Evolutionary conservation across 768 basidiomycete species (phyloP).

Genomic region (Nidularia sp.): DNA sequence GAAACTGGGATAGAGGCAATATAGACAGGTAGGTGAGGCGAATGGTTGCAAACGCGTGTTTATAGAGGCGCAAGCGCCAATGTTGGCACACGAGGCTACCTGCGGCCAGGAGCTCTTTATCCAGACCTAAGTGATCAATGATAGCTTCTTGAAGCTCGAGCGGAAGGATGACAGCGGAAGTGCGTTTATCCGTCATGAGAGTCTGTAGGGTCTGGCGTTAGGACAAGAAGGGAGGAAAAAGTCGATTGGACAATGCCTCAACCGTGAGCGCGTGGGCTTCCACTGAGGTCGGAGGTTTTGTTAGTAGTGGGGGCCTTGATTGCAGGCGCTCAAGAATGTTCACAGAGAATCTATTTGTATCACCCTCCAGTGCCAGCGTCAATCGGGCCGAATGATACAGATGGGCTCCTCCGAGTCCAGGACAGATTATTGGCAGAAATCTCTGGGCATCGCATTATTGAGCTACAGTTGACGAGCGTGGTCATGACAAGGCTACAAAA

Average conservation of each 20-base stretch:
- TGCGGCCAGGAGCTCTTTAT: slow-evolving; percentile 7
- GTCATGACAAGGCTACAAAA: too few species aligned
- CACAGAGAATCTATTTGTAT: too few species aligned
- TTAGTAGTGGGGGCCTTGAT: too few species aligned
- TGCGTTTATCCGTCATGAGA: not conserved
- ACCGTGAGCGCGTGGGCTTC: not conserved
- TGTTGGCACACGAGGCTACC: slow-evolving; percentile 14
- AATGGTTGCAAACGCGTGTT: slow-evolving; percentile 12
- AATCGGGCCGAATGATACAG: too few species aligned
- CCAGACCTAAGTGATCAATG: slow-evolving; percentile 12
- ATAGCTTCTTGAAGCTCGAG: slow-evolving; percentile 17
- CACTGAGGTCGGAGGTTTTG: not conserved
- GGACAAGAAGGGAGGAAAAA: not conserved
- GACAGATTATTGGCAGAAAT: too few species aligned
- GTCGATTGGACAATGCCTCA: not conserved
- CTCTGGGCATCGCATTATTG: too few species aligned
- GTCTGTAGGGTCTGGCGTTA: too few species aligned
- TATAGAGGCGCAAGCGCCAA: slow-evolving; percentile 17
- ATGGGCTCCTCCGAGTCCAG: too few species aligned
- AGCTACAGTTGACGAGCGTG: too few species aligned
- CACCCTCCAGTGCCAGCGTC: too few species aligned
- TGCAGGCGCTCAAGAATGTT: too few species aligned
- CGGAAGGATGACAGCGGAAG: slow-evolving; percentile 6
- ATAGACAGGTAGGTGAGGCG: slow-evolving; percentile 10
- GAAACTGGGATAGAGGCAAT: slow-evolving; percentile 8